Conservation (phyloP, 2,329 filamentous ascomycete genomes). For the Incumbomyces delicatus region DNA sequence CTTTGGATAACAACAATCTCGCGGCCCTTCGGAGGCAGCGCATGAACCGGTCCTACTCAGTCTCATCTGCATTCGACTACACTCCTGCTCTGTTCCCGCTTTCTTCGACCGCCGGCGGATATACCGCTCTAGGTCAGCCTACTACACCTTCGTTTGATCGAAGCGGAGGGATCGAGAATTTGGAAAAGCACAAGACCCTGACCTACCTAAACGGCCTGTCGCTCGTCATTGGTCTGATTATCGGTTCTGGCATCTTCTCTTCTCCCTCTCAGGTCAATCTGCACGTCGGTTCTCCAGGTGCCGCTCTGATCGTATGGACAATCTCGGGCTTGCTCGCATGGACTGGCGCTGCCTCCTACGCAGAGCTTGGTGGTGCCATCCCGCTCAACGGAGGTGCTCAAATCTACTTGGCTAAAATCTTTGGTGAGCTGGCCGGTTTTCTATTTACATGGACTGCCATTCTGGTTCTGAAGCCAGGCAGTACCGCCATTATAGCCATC, state of each 20-base stretch:
- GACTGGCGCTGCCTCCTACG: conserved; percentile 92
- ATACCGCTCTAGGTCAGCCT: conserved; percentile 76
- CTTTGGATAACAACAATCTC: conserved; percentile 49
- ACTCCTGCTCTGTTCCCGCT: conserved; percentile 86
- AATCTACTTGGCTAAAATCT: conserved; percentile 90
- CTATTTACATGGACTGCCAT: conserved; percentile 95
- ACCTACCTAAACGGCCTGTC: conserved; percentile 91
- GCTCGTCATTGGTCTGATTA: conserved; percentile 83
- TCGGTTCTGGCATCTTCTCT: conserved; percentile 93
- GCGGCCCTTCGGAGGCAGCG: conserved; percentile 38
- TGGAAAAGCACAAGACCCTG: conserved; percentile 92
- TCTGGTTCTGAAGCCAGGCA: conserved; percentile 85
- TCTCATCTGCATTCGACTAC: conserved; percentile 92
- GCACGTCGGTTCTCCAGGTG: conserved; percentile 84
- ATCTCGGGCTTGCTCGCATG: conserved; percentile 88
- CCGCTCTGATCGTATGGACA: conserved; percentile 80
- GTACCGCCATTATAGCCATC: conserved; percentile 87
- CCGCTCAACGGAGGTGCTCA: conserved; percentile 91
- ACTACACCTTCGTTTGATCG: conserved; percentile 44
- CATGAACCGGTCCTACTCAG: conserved; percentile 65
- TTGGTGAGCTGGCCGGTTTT: conserved; percentile 86
- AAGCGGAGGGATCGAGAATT: conserved; percentile 56
- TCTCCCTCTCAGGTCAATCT: conserved; percentile 86
- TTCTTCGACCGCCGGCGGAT: conserved; percentile 69
- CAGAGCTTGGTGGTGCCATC: conserved; percentile 89